These are phyloP conservation scores for Coemansia sp. DNA, from an alignment of 192 early-diverging fungal species.

Conservation along the genomic window DNA sequence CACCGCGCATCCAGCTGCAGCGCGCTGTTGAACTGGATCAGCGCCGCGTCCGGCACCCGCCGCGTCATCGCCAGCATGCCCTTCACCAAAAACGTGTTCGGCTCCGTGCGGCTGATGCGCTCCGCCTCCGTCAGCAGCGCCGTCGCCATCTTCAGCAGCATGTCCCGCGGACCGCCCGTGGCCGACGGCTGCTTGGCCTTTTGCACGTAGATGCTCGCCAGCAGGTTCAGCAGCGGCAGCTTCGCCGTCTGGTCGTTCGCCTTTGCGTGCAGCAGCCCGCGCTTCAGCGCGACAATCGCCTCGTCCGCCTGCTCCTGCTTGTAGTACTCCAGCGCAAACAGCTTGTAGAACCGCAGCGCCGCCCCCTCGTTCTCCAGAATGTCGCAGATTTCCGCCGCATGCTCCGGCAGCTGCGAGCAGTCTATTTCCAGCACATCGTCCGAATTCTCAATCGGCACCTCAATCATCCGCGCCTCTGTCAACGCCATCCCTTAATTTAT, in stretches of 20 bases:
- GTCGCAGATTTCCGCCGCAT: conserved; percentile 62
- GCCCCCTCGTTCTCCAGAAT: conserved; percentile 68
- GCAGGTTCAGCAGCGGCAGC: conserved; percentile 68
- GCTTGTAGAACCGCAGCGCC: conserved; percentile 62
- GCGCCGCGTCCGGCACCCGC: conserved; percentile 35
- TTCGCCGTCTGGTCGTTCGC: conserved; percentile 47
- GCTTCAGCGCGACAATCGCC: conserved; percentile 57
- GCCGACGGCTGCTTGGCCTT: conserved; percentile 48
- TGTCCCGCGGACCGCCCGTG: conserved; percentile 45
- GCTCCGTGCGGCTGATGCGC: conserved; percentile 65
- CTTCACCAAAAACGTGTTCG: conserved; percentile 71
- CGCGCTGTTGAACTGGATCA: conserved; percentile 48
- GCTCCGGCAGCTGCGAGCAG: conserved; percentile 56
- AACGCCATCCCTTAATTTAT: background rate
- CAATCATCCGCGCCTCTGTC: conserved; percentile 46
- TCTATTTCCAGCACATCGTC: conserved; percentile 75
- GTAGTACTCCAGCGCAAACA: conserved; percentile 77
- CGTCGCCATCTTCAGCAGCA: conserved; percentile 66
- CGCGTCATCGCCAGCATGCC: conserved; percentile 53
- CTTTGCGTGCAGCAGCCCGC: conserved; percentile 53
- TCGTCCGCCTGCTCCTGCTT: conserved; percentile 61
- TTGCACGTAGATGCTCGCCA: conserved; percentile 76
- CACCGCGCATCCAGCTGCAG: conserved; percentile 1
- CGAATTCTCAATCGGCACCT: conserved; percentile 60
- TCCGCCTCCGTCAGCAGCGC: conserved; percentile 75